Conservation (phyloP, 768 basidiomycete species). For the Inosperma sp. region DNA sequence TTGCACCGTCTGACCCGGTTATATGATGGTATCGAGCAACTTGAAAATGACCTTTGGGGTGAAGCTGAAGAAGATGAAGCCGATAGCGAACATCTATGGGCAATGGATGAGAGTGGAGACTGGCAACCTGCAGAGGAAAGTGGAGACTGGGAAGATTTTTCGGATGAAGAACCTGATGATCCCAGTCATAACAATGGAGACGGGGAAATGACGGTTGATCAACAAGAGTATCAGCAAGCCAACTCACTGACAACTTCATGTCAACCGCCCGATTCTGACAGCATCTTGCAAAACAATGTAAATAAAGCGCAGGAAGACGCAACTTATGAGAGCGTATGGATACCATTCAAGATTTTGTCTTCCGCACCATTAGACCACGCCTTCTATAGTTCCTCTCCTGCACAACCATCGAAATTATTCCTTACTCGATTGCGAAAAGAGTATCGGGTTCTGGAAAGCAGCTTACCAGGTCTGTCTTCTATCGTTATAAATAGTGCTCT, state of each 20-base stretch:
- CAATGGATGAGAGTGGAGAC: conserved; percentile 40
- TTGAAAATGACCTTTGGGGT: conserved; percentile 64
- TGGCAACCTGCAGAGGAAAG: conserved; percentile 46
- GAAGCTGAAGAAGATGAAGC: conserved; percentile 45
- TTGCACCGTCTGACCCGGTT: conserved; percentile 68
- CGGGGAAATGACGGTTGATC: no score
- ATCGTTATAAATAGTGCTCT: neutral
- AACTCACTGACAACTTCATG: no score
- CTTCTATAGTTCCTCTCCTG: conserved; percentile 57
- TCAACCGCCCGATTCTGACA: no score
- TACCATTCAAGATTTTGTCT: conserved; percentile 75
- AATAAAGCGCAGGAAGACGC: conserved; percentile 20
- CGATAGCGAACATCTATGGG: conserved; percentile 41
- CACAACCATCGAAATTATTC: conserved; percentile 69
- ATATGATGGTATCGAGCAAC: conserved; percentile 77
- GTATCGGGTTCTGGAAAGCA: conserved; percentile 71
- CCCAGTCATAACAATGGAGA: conserved; percentile 19
- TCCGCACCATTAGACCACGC: conserved; percentile 80
- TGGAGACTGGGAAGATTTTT: conserved; percentile 36
- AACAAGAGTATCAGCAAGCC: no score
- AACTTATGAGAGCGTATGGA: conserved; percentile 54
- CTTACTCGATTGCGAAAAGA: conserved; percentile 75
- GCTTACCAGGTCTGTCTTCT: conserved; percentile 71
- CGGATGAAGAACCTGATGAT: conserved; percentile 23
- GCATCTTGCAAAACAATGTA: no score